A percentile compares a stretch with the other conserved stretches of the same genome.
Evolutionary conservation across 2,329 filamentous ascomycete species (phyloP).

Genomic region (Apiospora saccharicola): DNA sequence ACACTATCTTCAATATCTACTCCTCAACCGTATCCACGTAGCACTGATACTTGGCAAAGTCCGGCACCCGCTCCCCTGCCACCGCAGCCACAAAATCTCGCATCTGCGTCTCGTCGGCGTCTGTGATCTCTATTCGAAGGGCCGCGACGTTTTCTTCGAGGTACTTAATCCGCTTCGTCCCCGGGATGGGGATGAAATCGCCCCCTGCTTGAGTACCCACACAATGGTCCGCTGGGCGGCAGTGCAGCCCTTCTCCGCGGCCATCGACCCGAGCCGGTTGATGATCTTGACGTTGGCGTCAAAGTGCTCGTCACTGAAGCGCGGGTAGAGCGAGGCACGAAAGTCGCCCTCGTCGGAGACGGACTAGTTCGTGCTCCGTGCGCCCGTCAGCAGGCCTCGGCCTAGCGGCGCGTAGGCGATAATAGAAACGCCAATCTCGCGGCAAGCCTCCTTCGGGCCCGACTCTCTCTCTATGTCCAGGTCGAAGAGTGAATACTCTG

Average conservation of each 20-base stretch:
- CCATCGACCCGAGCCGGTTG: slow-evolving; percentile 37
- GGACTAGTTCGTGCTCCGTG: background rate
- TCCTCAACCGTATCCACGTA: no score
- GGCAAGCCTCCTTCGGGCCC: slow-evolving; percentile 58
- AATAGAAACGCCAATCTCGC: slow-evolving; percentile 63
- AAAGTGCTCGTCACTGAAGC: slow-evolving; percentile 56
- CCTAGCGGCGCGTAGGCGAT: slow-evolving; percentile 68
- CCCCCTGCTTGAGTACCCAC: slow-evolving; percentile 50
- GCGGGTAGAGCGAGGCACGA: slow-evolving; percentile 43
- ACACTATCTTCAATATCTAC: no score
- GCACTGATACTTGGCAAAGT: no score
- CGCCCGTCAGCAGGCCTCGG: slow-evolving; percentile 63
- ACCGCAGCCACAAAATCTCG: slow-evolving; percentile 28
- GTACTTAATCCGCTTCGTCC: slow-evolving; percentile 42
- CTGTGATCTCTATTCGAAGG: slow-evolving; percentile 42
- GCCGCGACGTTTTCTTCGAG: slow-evolving; percentile 44
- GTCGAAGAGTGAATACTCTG: slow-evolving; percentile 62
- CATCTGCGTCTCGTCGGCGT: slow-evolving; percentile 46
- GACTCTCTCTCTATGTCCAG: slow-evolving; percentile 64
- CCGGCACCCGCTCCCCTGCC: no score
- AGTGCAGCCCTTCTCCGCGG: slow-evolving; percentile 48
- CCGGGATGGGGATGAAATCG: slow-evolving; percentile 46
- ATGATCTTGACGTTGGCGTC: slow-evolving; percentile 52
- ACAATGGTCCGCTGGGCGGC: slow-evolving; percentile 61
- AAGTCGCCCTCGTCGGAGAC: slow-evolving; percentile 36